Base-by-base conservation (phyloP, 2,329 filamentous ascomycete species). In the Aspergillus persii region DNA sequence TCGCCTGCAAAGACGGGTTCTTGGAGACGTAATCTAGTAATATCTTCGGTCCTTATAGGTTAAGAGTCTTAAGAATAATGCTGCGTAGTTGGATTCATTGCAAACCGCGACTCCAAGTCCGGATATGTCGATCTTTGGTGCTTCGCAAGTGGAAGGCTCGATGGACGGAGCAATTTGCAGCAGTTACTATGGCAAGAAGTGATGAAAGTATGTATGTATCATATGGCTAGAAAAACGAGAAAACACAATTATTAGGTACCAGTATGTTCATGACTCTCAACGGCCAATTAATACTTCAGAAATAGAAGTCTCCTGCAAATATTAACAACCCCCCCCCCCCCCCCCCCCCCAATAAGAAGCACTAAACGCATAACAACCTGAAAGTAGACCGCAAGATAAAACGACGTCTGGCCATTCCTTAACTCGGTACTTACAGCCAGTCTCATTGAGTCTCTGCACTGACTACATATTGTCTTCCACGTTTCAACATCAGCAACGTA, bases 151-250 rank as follows among this genome's bases (percentile, higher is more conserved):
- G 36, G 36, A 41, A 41, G 36, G 36, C 36, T 41, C 36, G 36
- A 41, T 41, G 15, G 36, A 41, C 12, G 36, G 36, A 12, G 36
- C 72, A 9, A 76, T 63, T 0, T 60, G 59, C 3, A 74, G 66
- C 47, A 85, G 82, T 1, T 66, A 50, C 12, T 60, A 46, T 2
- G 65, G 63, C 15, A 69, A 55, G 23, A 65, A 65, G 8, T 18
- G 18, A 23, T 23, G 18, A 2, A 23, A 23, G 18, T 23, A 23
- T 23, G 18, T 23, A n/a, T 23, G 18, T 23, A 23, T 23, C 18
- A 23, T 23, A 23, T 23, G 18, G 18, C 2, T 23, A 23, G 18
- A 23, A 23, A 23, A 23, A 23, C 18, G 18, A 23, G 18, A 23
- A 23, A 23, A 23, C 18, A 23, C 18, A 23, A 23, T 23, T 23